phyloP scores from a whole-genome alignment of 163 green algal species.

The Chlamydomonas reinhardtii region DNA sequence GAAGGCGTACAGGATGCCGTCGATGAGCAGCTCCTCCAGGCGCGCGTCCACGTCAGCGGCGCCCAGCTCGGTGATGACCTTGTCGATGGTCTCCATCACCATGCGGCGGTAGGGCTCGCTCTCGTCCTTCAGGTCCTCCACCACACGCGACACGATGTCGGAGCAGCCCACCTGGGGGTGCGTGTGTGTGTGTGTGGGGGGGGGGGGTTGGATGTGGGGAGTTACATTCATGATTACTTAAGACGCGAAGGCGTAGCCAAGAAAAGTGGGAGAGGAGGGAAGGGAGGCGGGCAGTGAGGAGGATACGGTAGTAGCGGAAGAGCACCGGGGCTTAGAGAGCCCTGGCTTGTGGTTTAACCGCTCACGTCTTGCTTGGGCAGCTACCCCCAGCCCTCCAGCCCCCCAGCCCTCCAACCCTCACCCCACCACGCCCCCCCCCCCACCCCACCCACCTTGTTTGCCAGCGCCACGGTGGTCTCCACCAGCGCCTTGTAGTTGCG shows the following conservation, averaged over 20 bases:
- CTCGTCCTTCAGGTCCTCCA: constrained; percentile 99
- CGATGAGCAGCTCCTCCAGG: constrained; percentile 98
- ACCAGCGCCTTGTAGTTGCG: constrained; percentile 90
- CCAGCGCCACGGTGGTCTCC: constrained; percentile 94
- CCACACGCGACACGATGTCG: constrained; percentile 94
- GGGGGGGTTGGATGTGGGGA: neutral
- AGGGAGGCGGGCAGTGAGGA: neutral
- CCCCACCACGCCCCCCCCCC: neutral
- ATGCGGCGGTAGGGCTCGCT: constrained; percentile 96
- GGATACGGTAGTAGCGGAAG: too few species aligned
- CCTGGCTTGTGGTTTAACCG: too few species aligned
- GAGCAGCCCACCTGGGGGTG: constrained; percentile 80
- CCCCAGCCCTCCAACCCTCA: too few species aligned
- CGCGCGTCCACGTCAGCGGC: constrained; percentile 93
- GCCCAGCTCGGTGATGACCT: constrained; percentile 90
- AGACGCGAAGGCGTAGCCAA: too few species aligned
- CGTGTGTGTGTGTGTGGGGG: neutral
- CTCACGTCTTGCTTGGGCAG: too few species aligned
- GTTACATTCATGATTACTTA: neutral
- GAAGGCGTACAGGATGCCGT: constrained; percentile 99
- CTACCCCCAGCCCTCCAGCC: too few species aligned
- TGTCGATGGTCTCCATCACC: constrained; percentile 94
- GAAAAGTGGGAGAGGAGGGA: neutral
- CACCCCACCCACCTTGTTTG: constrained; percentile 77
- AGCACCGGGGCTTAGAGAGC: too few species aligned